Evolutionary conservation across 2,329 filamentous ascomycete genomes (phyloP), one percentile per base, ranked within the genome.

Genomic region (Pseudocercospora pini-densiflorae): DNA sequence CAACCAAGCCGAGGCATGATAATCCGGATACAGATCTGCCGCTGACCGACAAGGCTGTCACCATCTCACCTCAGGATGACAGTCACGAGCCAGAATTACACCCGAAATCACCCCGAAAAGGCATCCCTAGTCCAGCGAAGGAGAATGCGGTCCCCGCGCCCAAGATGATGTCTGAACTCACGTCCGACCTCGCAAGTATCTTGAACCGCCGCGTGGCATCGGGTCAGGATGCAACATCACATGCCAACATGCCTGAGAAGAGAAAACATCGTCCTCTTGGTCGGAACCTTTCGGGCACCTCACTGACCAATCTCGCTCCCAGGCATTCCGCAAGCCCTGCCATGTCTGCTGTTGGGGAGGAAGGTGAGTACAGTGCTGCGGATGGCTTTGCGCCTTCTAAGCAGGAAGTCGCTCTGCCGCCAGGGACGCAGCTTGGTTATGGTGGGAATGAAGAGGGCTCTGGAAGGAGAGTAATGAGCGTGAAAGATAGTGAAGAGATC

Each of bases 381-480:
- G 72, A 75, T 63, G 72, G 70, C 27, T 72, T 69, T 57, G 45
- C 54, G 47, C 59, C 59, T n/a, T 58, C 51, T 29, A 21, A 59
- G 19, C 51, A 59, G 24, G 71, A 70, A 12, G 66, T 60, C 19
- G 53, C 58, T 36, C 63, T 67, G 29, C 70, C 74, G 14, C 73
- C 73, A 7, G 72, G 76, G 60, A 78, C 77, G 51, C 76, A 79
- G 67, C 72, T 79, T 21, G 76, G 73, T 0, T 79, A 79, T 58
- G 58, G 66, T 58, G 57, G 57, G 9, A 57, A 69, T 57, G 73
- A 74, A 60, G 71, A 72, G 57, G 65, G 64, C 7, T 58, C 40
- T 24, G 73, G 72, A 23, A 70, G 62, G 49, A 61, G 72, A 45
- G 68, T 76, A 31, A 69, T 71, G 47, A 77, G 73, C 59, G 61